Base-by-base conservation (phyloP, 257 asterid species). In the Petrea volubilis region DNA sequence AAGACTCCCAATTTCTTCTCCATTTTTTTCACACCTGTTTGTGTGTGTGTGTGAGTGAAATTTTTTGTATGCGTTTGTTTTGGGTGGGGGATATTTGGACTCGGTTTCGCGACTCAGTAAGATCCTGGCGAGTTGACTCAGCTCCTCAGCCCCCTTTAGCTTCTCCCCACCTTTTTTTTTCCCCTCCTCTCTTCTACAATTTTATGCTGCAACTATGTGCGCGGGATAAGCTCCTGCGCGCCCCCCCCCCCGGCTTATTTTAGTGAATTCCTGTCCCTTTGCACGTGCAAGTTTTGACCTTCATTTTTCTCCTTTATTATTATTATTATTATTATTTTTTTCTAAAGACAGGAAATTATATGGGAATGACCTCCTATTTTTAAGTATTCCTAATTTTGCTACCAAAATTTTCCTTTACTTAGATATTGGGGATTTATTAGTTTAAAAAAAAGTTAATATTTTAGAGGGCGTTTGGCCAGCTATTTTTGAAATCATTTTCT, bases 1-100 rank as follows among this genome's bases (percentile, higher is more conserved):
- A 80, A 75, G 87, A 81, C 90, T 83, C 87, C 72, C 86, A 80
- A 76, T 78, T 85, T 89, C 95, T 82, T 87, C 90, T 85, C 94
- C 91, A 78, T 89, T 85, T 84, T 85, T 79, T 84, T 76, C 89
- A 68, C 82, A 62, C 82, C 78, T 77, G 83, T 77, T 65, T 77
- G 79, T 61, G 76, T 62, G 78, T 71, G 77, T 70, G 36, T 72
- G 75, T 58, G 78, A 60, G 75, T 58, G 78, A 60, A 47, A 33
- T 50, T 43, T 63, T 75, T 65, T 67, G 80, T 71, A 43, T 68
- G 83, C 20, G 77, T 67, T 66, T 69, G 67, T 68, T 59, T 67
- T 59, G 63, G 57, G 78, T 58, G 79, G 71, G 81, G 81, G 82
- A 51, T 68, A 72, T 67, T 77, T 65, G 21, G 60, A 36, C 76